A percentile compares a stretch with the other conserved stretches of the same genome.
Conservation (phyloP, 2,329 filamentous ascomycete species). For the Diplocarpon mali region DNA sequence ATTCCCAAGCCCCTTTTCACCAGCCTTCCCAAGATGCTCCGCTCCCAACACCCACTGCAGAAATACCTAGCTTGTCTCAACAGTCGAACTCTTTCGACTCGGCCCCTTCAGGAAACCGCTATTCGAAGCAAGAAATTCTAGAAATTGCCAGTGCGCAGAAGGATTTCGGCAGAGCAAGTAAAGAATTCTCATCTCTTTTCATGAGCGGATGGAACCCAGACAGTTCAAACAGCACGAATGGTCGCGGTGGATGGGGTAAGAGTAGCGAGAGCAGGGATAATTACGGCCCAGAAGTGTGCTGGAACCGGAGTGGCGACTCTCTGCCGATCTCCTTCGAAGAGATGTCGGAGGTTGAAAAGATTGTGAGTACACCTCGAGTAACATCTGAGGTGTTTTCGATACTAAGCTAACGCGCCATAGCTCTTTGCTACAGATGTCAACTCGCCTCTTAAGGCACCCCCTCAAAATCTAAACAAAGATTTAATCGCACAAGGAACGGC, state of each 20-base stretch:
- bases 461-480: constrained; percentile 50
- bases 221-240: constrained; percentile 50
- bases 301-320: constrained; percentile 63
- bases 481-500: constrained; percentile 44
- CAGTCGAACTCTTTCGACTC: constrained; percentile 28
- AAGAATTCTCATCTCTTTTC: constrained; percentile 57
- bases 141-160: constrained; percentile 55
- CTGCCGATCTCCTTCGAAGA: constrained; percentile 63
- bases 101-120: constrained; percentile 27
- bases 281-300: constrained; percentile 83
- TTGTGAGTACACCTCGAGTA: constrained; percentile 31
- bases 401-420: constrained; percentile 35
- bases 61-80: constrained; percentile 16
- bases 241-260: constrained; percentile 63
- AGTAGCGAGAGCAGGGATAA: constrained; percentile 63
- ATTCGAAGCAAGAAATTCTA: constrained; percentile 48
- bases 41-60: constrained; percentile 13
- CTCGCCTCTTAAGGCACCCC: constrained; percentile 78
- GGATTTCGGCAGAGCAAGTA: constrained; percentile 37
- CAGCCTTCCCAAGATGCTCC: constrained; percentile 25
- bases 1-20: constrained; percentile 45
- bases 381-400: neutral
- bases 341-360: constrained; percentile 52
- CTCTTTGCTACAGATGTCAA: constrained; percentile 81
- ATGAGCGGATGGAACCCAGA: constrained; percentile 71